A percentile compares a stretch with the other conserved stretches of the same genome.
phyloP scores from a whole-genome alignment of 1,284 basidiomycete genomes.

The Naganishia cerealis region DNA sequence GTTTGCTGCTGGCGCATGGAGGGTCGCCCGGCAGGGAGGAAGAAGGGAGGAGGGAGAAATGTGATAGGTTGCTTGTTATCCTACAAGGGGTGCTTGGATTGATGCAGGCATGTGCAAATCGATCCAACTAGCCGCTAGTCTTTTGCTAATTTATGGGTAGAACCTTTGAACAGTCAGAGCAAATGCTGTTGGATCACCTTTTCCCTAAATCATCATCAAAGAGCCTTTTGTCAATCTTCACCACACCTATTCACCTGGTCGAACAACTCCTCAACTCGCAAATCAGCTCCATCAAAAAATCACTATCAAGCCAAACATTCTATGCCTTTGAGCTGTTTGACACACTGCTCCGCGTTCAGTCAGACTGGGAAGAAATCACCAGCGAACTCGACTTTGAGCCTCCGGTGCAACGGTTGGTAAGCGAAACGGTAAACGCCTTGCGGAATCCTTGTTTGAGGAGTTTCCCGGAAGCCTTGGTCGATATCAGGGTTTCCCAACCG shows the following conservation, averaged over 20 bases:
- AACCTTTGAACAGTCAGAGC: constrained; percentile 43
- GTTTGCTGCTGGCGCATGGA: constrained; percentile 30
- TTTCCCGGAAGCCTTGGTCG: constrained; percentile 53
- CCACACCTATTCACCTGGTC: constrained; percentile 36
- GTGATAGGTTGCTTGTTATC: constrained; percentile 39
- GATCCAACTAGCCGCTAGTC: neutral
- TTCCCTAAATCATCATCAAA: constrained; percentile 44
- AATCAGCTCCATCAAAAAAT: constrained; percentile 45
- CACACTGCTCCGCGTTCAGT: constrained; percentile 39
- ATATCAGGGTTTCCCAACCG: constrained; percentile 42
- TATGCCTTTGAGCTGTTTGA: constrained; percentile 49
- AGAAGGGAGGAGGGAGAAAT: constrained; percentile 43
- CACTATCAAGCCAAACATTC: constrained; percentile 46
- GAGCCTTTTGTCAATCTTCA: constrained; percentile 41
- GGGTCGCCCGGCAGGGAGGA: constrained; percentile 39
- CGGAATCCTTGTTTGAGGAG: constrained; percentile 39
- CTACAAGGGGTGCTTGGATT: constrained; percentile 46
- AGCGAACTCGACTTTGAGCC: constrained; percentile 38
- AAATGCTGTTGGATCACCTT: constrained; percentile 43
- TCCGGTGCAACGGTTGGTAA: constrained; percentile 8
- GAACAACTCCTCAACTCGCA: constrained; percentile 41
- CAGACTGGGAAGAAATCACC: constrained; percentile 41
- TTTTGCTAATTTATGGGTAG: neutral
- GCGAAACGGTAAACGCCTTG: constrained; percentile 11
- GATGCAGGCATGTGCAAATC: constrained; percentile 42